Evolutionary conservation across 139 green algal species (phyloP), one percentile per base, ranked within the genome.

Genomic region (Gonium pectorale): DNA sequence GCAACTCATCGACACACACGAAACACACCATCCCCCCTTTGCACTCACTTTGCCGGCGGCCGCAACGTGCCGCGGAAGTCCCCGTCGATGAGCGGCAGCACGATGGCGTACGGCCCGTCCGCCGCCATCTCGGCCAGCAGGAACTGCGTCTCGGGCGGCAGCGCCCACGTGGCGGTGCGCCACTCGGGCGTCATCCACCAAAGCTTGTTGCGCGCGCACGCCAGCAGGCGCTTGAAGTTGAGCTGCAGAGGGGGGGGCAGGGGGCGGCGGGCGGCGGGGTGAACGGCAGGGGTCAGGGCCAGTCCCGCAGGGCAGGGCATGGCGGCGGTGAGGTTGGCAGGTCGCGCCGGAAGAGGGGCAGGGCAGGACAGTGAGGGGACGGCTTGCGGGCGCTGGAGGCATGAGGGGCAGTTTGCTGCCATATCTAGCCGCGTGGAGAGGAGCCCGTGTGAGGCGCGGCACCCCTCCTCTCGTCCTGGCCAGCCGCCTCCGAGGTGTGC

Each of bases 101-200:
- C 38, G 37, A 95, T 70, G 21, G 86, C 95, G 79, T 97, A 98
- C 8, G 77, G 86, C 22, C 88, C 91, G 17, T 81, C 83, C 46
- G 93, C 79, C 68, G 70, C 79, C 62, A 97, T 86, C 89, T 98
- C 92, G 52, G 96, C 64, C 86, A 99, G 88, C 86, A 98, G 38
- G 87, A 98, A 99, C 89, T 99, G 96, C 24, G 95, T 98, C 90
- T 99, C 96, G 1, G 94, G 93, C 7, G 96, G 94, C 70, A 99
- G 70, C n/a, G 93, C 72, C 31, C 69, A 51, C 13, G 90, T 90
- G 31, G 40, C 90, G 15, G n/a, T 90, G 56, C 96, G 94, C 96
- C 95, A 98, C 89, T 96, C 93, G 9, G 96, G 96, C 15, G 95
- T 97, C 96, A 98, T 97, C 95, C 94, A 98, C 94, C 95, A 98